Evolutionary conservation across 805 yeast genomes (phyloP), one percentile per base, ranked within the genome.

Genomic region (Phaffomyces opuntiae): DNA sequence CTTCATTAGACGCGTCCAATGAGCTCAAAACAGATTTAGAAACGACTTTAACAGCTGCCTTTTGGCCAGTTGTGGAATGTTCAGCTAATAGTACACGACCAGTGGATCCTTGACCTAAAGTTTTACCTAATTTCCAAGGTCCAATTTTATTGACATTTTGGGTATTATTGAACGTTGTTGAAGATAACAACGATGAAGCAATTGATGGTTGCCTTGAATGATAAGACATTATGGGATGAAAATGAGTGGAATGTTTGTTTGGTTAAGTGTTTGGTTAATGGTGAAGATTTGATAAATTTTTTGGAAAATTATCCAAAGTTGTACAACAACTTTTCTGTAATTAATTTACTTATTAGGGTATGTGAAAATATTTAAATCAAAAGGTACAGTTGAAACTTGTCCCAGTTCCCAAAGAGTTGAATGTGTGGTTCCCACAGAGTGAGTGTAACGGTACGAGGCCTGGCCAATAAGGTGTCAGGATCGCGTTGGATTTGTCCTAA

Each of bases 41-140:
- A 1, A 85, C 89, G 37, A 86, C 88, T 61, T 86, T 86, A 21
- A 86, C 87, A 4, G 95, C 95, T 11, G 93, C 88, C 52, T 83
- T 70, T 57, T 82, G 86, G 29, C 91, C 90, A 1, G 83, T 80
- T 25, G 67, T 64, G 49, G 73, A 68, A 60, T 86, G 83, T 47
- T 83, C 83, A 12, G 90, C 93, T 36, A 86, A 63, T 24, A 87
- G 69, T 1, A 86, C 95, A 45, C 90, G 71, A 4, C 91, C 91
- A 0, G 93, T 83, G 41, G 93, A 86, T 16, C 95, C 95, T 54
- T 85, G 74, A 4, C 95, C 95, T 43, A 86, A 64, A 5, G 91
- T 83, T 56, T 80, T 78, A 17, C 93, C 93, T 44, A 86, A 68
- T 53, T 75, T 75, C 95, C 95, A 86, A 14, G 95, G 95, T 1